Base-by-base conservation (phyloP, 1,284 basidiomycete species). In the Trichosporon coremiiforme region DNA sequence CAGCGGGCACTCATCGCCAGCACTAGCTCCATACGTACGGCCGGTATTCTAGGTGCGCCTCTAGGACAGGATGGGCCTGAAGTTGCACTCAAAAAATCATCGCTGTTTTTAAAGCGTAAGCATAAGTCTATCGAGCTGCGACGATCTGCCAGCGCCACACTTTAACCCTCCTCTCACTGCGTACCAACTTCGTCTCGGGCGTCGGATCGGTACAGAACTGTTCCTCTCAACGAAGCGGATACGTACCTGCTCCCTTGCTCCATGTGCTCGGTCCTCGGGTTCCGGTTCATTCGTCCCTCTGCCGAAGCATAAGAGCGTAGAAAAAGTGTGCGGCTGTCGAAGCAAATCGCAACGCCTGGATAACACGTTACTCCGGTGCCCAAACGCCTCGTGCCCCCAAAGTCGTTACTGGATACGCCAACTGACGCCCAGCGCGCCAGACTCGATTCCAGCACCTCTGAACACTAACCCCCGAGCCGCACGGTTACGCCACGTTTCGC, bases 61-160 rank as follows among this genome's bases (percentile, higher is more conserved):
- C 15, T 4, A 53, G 50, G 15, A 10, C 20, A 20, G 2, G 20
- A 6, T 20, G 50, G 50, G 22, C 50, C 50, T 53, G 50, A 53
- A 53, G 50, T 53, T 53, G 50, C 20, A 53, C 50, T 20, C 50
- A 53, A 53, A 25, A 53, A 53, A 9, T 25, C 12, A 20, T 22
- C n/a, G 45, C 7, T 53, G 50, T 25, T 20, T 20, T 53, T 20
- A 45, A 45, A 3, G 41, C 41, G 41, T 45, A n/a, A 45, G 41
- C 41, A 45, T 45, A 45, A 45, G 17, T 5, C 6, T 35, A 10
- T 8, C 17, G 41, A 10, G 41, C 41, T 6, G 41, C 41, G 41
- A n/a, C 17, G 41, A 45, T 45, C 41, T 12, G 38, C 25, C 38
- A 45, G n/a, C 50, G 50, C 50, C 50, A 53, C 50, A 53, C 50